phyloP scores from a whole-genome alignment of 2,329 filamentous ascomycete genomes.

The Sarocladium strictum region DNA sequence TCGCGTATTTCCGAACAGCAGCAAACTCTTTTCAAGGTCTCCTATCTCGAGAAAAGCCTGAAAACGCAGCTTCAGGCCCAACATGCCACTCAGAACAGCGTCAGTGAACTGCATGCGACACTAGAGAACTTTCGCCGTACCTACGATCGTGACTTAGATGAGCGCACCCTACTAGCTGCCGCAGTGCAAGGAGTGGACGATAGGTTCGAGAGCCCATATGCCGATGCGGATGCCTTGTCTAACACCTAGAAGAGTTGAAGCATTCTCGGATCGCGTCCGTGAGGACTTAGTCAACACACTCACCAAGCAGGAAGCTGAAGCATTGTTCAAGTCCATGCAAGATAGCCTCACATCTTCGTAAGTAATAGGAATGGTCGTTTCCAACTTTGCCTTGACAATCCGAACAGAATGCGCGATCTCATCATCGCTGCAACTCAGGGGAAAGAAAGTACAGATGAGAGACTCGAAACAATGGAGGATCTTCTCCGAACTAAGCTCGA shows the following conservation, averaged over 20 bases:
- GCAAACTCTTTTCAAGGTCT: neutral
- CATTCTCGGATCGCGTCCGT: neutral
- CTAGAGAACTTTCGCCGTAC: neutral
- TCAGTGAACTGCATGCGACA: neutral
- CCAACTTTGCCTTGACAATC: too few species aligned
- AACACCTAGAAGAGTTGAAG: neutral
- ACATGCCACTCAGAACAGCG: constrained; percentile 1
- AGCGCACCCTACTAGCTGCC: neutral
- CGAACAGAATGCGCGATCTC: too few species aligned
- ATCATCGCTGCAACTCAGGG: neutral
- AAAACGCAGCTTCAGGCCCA: neutral
- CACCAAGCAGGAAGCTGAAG: neutral
- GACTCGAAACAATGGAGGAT: neutral
- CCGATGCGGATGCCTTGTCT: neutral
- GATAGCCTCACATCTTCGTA: neutral
- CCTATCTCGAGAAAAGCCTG: neutral
- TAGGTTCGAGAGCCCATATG: neutral
- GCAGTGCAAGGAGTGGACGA: neutral
- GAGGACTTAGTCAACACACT: neutral
- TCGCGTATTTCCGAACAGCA: constrained; percentile 1
- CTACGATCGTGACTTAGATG: neutral
- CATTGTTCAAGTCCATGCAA: neutral
- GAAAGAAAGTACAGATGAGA: neutral
- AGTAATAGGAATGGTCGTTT: too few species aligned
- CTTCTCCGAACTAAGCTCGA: neutral